Percentiles rank a stretch among this genome's conserved stretches.
Evolutionary conservation across 2,329 filamentous ascomycete genomes (phyloP).

Genomic region (Phyllosticta citribraziliensis): DNA sequence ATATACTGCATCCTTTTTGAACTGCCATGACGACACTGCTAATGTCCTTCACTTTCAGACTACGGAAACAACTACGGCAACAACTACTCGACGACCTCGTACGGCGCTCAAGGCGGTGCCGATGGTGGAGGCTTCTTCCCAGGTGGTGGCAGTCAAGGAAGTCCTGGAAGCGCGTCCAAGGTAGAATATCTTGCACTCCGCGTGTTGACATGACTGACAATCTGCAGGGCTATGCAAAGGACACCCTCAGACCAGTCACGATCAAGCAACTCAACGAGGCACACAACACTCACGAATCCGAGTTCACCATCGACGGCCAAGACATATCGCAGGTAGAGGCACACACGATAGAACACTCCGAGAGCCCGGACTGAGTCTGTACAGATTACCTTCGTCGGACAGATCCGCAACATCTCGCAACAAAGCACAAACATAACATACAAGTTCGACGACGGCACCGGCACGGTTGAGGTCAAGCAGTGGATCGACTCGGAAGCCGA

Average conservation of each 20-base stretch:
- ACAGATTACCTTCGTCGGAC: conserved; percentile 80
- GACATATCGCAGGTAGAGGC: conserved; percentile 50
- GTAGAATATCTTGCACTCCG: conserved; percentile 9
- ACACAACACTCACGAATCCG: conserved; percentile 59
- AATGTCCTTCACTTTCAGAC: neutral
- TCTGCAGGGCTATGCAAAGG: conserved; percentile 57
- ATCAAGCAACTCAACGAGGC: conserved; percentile 90
- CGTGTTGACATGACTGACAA: neutral
- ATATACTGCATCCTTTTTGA: neutral
- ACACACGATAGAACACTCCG: neutral
- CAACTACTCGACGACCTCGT: conserved; percentile 46
- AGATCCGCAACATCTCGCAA: conserved; percentile 77
- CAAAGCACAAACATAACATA: conserved; percentile 89
- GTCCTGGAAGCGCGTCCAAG: conserved; percentile 27
- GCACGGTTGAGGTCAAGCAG: conserved; percentile 80
- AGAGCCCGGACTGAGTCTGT: conserved; percentile 10
- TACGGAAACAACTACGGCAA: conserved; percentile 28
- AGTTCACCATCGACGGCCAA: conserved; percentile 73
- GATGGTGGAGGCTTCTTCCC: conserved; percentile 53
- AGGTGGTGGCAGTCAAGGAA: conserved; percentile 38
- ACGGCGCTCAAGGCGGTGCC: conserved; percentile 44
- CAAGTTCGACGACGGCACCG: conserved; percentile 90
- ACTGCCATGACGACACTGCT: neutral
- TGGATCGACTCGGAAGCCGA: conserved; percentile 59
- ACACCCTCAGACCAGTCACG: conserved; percentile 85